phyloP scores from a whole-genome alignment of 2,329 filamentous ascomycete genomes.

The Fusarium algeriense region DNA sequence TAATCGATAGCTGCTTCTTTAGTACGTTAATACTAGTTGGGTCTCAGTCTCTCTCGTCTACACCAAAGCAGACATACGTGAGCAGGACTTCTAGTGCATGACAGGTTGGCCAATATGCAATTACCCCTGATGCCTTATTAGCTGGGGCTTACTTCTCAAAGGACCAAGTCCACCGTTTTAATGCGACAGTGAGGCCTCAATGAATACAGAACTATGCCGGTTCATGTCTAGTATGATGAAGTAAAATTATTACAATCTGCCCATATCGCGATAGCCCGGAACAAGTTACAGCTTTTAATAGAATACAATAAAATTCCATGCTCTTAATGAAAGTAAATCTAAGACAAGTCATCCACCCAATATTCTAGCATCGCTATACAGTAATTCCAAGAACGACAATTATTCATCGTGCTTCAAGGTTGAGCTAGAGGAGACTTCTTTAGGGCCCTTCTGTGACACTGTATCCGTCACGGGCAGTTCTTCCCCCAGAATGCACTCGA shows the following conservation, averaged over 20 bases:
- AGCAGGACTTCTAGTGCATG: too few relatives aligned
- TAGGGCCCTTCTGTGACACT: constrained; percentile 4
- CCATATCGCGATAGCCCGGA: not conserved
- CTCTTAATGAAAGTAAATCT: not conserved
- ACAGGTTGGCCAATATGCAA: rapidly evolving
- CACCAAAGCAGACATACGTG: not conserved
- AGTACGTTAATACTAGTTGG: not conserved
- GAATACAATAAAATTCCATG: not conserved
- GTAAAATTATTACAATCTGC: not conserved
- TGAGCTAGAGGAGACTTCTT: constrained; percentile 15
- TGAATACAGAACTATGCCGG: not conserved
- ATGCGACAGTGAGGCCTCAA: not conserved
- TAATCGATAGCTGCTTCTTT: not conserved
- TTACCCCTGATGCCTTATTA: too few relatives aligned
- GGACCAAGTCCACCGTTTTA: not conserved
- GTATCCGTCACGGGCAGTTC: constrained; percentile 29
- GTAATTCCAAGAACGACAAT: not conserved
- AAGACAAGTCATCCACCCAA: too few relatives aligned
- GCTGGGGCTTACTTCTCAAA: not conserved
- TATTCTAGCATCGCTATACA: not conserved
- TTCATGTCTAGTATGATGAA: not conserved
- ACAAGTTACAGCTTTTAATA: not conserved
- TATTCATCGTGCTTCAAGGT: constrained; percentile 23
- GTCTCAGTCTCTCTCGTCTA: not conserved
- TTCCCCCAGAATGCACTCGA: constrained; percentile 38